These are phyloP conservation scores for Lipomyces anomalus DNA, from an alignment of 805 yeast species.

Conservation along the genomic window DNA sequence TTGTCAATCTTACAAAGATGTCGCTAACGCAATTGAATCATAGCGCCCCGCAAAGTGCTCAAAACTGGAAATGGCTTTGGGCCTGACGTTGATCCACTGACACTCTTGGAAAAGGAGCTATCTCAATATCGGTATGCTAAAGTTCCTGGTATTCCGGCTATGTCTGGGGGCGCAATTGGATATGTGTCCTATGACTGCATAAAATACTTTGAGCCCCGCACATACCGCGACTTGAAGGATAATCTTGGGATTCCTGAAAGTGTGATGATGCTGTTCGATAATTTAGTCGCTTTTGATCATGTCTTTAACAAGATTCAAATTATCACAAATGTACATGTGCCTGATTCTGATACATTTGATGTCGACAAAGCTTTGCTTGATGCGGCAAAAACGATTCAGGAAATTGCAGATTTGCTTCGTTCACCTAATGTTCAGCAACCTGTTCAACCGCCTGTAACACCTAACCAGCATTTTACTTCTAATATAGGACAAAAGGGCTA, in stretches of 20 bases:
- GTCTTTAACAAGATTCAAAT: constrained; percentile 90
- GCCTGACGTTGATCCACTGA: constrained; percentile 73
- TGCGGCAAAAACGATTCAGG: constrained; percentile 51
- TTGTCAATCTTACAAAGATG: too few species aligned
- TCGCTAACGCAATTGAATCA: too few species aligned
- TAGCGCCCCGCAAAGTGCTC: constrained; percentile 80
- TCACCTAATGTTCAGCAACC: constrained; percentile 49
- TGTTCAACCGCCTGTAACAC: constrained; percentile 64
- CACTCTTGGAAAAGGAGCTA: constrained; percentile 68
- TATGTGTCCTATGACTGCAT: constrained; percentile 95
- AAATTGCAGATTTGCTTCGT: constrained; percentile 42
- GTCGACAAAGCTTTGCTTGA: constrained; percentile 50
- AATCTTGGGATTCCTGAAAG: constrained; percentile 85
- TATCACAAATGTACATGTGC: constrained; percentile 66
- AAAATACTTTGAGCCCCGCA: constrained; percentile 91
- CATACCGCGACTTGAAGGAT: constrained; percentile 69
- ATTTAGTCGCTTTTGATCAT: constrained; percentile 86
- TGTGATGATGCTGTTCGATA: constrained; percentile 82
- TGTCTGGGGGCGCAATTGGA: constrained; percentile 96
- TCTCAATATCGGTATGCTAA: constrained; percentile 58
- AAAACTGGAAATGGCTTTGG: constrained; percentile 69
- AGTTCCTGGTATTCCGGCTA: constrained; percentile 73
- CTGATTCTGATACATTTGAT: constrained; percentile 23
- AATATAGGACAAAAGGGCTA: constrained; percentile 94
- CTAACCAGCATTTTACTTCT: constrained; percentile 67